Evolutionary conservation across 75 land plant genomes (phyloP), one percentile per base, ranked within the genome.

Genomic region (Sequoiadendron giganteum): DNA sequence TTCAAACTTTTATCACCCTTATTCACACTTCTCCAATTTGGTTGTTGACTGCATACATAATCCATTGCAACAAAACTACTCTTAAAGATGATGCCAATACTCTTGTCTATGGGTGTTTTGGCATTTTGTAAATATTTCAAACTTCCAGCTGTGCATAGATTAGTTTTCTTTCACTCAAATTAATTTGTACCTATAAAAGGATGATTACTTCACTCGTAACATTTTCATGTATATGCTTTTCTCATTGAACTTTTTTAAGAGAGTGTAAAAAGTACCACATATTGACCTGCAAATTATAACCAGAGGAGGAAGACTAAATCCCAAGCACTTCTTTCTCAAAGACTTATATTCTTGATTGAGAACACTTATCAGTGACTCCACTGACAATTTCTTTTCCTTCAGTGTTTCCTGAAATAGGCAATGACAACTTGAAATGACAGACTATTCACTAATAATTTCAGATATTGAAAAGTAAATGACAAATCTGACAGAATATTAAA

Each of bases 251-350:
- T 49, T 47, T 45, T 43, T 82, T 8, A 47, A 28, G 13, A 11
- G 47, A 43, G 30, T 82, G 30, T 82, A 8, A 47, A 82, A n/a
- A n/a, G 84, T 82, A 43, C 47, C 45, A 82, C 5, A 1, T 82
- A 82, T n/a, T 82, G 49, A 93, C 94, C 86, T 85, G 89, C 58
- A 86, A 40, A 49, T 18, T 40, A 93, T 88, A 28, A 83, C 77
- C 86, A 93, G 39, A 10, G 39, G 32, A 8, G 94, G 91, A 75
- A 90, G 85, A 82, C 49, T 39, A 48, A 82, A 70, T 58, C 11
- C 82, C 80, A 88, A n/a, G 65, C 61, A 72, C 85, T 88, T 76
- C 54, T 82, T 54, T 87, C 85, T 87, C 38, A 55, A 9, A 10
- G 88, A 38, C 5, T 88, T 80, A 52, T 85, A 90, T 38, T 34